phyloP scores from a whole-genome alignment of 257 asterid genomes.

The Phtheirospermum japonicum region DNA sequence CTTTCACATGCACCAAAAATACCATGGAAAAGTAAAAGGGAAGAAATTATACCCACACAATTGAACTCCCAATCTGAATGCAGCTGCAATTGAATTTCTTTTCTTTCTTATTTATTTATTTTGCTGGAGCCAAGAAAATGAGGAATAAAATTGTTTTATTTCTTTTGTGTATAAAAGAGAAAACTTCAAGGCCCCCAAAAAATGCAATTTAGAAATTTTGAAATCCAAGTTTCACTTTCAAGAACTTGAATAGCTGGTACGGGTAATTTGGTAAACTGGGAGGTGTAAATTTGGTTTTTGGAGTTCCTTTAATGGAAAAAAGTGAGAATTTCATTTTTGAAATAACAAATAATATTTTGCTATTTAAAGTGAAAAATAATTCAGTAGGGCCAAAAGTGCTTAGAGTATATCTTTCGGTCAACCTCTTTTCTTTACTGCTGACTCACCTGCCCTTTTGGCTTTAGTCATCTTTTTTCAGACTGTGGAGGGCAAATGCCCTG shows the following conservation, averaged over 20 bases:
- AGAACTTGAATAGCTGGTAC: constrained; percentile 19
- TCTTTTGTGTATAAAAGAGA: constrained; percentile 10
- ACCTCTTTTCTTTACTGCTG: constrained; percentile 49
- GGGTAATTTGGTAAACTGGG: constrained; percentile 21
- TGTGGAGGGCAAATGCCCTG: constrained; percentile 23
- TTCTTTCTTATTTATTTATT: background rate
- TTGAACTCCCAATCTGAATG: constrained; percentile 9
- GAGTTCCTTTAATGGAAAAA: constrained; percentile 27
- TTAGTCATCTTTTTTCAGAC: constrained; percentile 32
- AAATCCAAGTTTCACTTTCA: constrained; percentile 42
- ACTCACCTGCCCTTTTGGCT: constrained; percentile 34
- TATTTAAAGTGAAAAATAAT: constrained; percentile 36
- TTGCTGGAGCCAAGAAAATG: background rate
- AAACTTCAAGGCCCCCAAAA: constrained; percentile 27
- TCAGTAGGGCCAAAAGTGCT: constrained; percentile 33
- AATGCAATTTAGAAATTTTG: constrained; percentile 38
- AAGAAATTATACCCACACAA: constrained; percentile 14
- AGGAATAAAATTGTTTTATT: background rate
- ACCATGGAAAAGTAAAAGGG: background rate
- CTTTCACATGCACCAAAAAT: background rate
- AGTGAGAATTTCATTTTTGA: constrained; percentile 34
- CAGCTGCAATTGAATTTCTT: constrained; percentile 1
- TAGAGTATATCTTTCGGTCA: constrained; percentile 41
- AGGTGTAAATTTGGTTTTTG: background rate
- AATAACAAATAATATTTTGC: constrained; percentile 24